Evolutionary conservation across 176 grass and related monocot species (phyloP).

Genomic region (Carex cristatella): DNA sequence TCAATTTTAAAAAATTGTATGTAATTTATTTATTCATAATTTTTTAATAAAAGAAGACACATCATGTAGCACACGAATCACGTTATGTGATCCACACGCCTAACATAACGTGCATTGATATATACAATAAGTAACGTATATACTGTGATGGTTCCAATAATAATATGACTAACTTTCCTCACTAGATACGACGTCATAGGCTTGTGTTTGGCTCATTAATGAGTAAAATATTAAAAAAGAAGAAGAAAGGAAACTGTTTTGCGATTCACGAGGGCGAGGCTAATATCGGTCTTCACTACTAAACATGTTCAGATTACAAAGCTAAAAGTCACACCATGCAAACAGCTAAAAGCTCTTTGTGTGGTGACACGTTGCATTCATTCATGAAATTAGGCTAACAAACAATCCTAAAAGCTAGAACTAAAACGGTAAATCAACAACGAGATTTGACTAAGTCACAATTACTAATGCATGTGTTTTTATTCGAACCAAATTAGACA

Average conservation of each 20-base stretch:
- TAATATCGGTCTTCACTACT: neutral
- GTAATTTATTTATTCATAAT: too few species aligned
- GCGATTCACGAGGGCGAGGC: neutral
- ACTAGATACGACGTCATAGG: neutral
- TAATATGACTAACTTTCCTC: too few species aligned
- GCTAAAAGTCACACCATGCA: neutral
- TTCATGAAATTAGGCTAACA: conserved; percentile 21
- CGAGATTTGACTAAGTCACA: neutral
- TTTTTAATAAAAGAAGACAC: too few species aligned
- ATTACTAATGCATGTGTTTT: neutral
- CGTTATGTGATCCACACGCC: too few species aligned
- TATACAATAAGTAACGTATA: too few species aligned
- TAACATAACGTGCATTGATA: too few species aligned
- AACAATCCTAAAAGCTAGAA: neutral
- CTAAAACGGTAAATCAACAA: neutral
- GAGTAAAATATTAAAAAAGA: neutral
- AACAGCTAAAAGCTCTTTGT: conserved; percentile 16
- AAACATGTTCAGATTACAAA: conserved; percentile 4
- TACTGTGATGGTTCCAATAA: too few species aligned
- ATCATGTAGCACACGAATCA: too few species aligned
- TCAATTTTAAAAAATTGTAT: too few species aligned
- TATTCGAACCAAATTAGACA: conserved; percentile 1
- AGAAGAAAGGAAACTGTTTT: neutral
- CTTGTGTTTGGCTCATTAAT: neutral
- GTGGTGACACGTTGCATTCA: conserved; percentile 6